phyloP scores from a whole-genome alignment of 169 alveolate species.

The Hepatocystis sp. region DNA sequence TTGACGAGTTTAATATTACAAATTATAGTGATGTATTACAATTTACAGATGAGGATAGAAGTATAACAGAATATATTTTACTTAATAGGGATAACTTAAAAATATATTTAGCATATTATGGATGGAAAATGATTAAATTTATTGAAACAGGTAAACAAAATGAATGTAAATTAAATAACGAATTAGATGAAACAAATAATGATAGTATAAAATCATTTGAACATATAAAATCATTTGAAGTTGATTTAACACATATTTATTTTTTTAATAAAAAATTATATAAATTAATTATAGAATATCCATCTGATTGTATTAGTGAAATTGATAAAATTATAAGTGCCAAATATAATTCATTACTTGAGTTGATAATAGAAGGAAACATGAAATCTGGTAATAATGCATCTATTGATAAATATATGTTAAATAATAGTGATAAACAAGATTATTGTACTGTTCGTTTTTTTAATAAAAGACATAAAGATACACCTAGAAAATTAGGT shows the following conservation, averaged over 20 bases:
- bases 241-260: constrained; percentile 91
- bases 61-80: constrained; percentile 76
- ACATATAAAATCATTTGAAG: constrained; percentile 78
- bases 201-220: constrained; percentile 48
- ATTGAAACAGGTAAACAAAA: constrained; percentile 76
- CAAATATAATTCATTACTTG: constrained; percentile 86
- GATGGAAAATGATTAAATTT: constrained; percentile 81
- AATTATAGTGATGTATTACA: constrained; percentile 80
- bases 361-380: constrained; percentile 74
- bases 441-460: constrained; percentile 86
- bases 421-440: constrained; percentile 81
- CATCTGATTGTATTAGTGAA: constrained; percentile 95
- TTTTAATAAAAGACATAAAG: constrained; percentile 81
- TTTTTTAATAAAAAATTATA: constrained; percentile 90
- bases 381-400: constrained; percentile 10
- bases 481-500: constrained; percentile 83
- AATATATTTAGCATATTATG: constrained; percentile 78
- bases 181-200: constrained; percentile 30
- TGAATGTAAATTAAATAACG: constrained; percentile 65
- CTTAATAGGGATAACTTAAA: constrained; percentile 67
- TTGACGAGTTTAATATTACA: constrained; percentile 81
- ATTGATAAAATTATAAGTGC: constrained; percentile 92
- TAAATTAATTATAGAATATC: constrained; percentile 92
- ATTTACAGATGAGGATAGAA: constrained; percentile 80
- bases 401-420: constrained; percentile 71